phyloP scores from a whole-genome alignment of 495 filamentous ascomycete species.

The Xylaria cubensis region DNA sequence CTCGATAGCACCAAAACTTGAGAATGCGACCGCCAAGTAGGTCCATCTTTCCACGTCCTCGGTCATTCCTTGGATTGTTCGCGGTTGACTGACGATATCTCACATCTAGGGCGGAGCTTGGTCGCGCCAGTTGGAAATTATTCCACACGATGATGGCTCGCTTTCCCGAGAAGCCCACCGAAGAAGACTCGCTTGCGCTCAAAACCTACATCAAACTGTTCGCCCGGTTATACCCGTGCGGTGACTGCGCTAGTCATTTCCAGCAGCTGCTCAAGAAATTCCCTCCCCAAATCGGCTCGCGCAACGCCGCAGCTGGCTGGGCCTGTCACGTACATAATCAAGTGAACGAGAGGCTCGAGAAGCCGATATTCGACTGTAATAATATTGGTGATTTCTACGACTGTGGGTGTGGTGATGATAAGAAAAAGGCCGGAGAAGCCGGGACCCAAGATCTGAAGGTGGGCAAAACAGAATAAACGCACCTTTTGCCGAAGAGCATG shows the following conservation, averaged over 20 bases:
- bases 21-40: conserved; percentile 89
- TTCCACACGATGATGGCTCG: conserved; percentile 95
- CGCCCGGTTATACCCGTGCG: conserved; percentile 90
- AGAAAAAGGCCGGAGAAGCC: conserved; percentile 41
- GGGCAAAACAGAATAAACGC: conserved; percentile 48
- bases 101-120: conserved; percentile 75
- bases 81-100: conserved; percentile 19
- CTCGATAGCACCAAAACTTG: conserved; percentile 85
- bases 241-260: conserved; percentile 94
- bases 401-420: conserved; percentile 88
- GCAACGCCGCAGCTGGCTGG: conserved; percentile 87
- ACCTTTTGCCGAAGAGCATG: neutral
- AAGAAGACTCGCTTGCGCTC: conserved; percentile 83
- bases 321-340: conserved; percentile 94
- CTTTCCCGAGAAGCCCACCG: conserved; percentile 84
- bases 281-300: conserved; percentile 88
- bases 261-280: conserved; percentile 78
- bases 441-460: conserved; percentile 33
- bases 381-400: conserved; percentile 94
- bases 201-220: conserved; percentile 89
- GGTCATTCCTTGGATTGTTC: neutral
- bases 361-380: conserved; percentile 84
- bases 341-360: conserved; percentile 86
- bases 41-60: conserved; percentile 24
- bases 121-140: conserved; percentile 88